Conservation (phyloP, 306 rosid genomes). For the Potentilla sterilis region DNA sequence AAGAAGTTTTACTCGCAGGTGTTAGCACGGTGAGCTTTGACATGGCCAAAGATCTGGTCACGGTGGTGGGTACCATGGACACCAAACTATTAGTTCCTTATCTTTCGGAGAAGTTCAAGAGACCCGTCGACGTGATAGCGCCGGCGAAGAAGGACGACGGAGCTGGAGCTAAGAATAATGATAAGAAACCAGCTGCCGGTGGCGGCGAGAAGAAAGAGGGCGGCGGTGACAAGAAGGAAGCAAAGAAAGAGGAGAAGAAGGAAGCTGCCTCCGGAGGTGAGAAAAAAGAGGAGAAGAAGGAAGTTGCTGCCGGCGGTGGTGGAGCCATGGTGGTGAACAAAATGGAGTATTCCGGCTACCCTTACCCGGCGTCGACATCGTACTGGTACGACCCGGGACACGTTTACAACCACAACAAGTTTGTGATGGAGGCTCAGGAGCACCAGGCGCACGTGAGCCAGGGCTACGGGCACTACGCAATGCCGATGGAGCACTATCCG, state of each 20-base stretch:
- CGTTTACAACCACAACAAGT: slow-evolving; percentile 26
- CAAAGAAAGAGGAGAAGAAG: slow-evolving; percentile 17
- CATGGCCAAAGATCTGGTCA: slow-evolving; percentile 57
- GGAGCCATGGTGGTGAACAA: slow-evolving; percentile 43
- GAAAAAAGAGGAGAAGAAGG: slow-evolving; percentile 19
- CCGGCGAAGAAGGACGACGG: slow-evolving; percentile 51
- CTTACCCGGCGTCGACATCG: slow-evolving; percentile 28
- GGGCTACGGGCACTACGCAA: slow-evolving; percentile 24
- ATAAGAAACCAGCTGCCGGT: slow-evolving; percentile 17
- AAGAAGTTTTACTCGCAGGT: slow-evolving; percentile 40
- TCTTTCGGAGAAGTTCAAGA: slow-evolving; percentile 46
- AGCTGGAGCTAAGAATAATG: slow-evolving; percentile 25
- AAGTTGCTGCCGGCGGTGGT: slow-evolving; percentile 23
- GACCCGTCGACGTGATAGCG: slow-evolving; percentile 63
- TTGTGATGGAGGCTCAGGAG: slow-evolving; percentile 51
- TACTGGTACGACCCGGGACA: slow-evolving; percentile 41
- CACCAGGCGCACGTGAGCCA: slow-evolving; percentile 36
- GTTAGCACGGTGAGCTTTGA: slow-evolving; percentile 56
- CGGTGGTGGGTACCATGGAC: slow-evolving; percentile 66
- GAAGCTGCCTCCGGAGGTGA: slow-evolving; percentile 6
- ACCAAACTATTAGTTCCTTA: slow-evolving; percentile 44
- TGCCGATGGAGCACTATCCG: slow-evolving; percentile 20
- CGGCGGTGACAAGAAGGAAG: slow-evolving; percentile 34
- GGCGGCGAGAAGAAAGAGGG: slow-evolving; percentile 27
- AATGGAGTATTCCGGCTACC: slow-evolving; percentile 58